A percentile compares a stretch with the other conserved stretches of the same genome.
Evolutionary conservation across 306 rosid genomes (phyloP).

Genomic region (Argentina anserina): DNA sequence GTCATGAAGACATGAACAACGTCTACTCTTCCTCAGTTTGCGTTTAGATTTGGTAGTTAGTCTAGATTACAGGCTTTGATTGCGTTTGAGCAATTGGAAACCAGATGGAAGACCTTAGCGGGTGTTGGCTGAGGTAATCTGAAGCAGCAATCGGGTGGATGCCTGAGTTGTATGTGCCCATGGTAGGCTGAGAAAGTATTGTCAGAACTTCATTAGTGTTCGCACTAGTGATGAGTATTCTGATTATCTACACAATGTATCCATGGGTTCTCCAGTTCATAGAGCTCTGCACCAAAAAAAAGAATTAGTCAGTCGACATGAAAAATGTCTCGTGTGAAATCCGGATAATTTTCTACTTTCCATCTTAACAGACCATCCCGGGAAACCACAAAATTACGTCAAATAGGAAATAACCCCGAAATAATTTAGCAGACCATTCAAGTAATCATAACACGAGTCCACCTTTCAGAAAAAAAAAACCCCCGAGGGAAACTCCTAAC

Average conservation of each 20-base stretch:
- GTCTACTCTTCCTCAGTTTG: slow-evolving; percentile 2
- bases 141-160: not conserved
- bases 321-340: no score
- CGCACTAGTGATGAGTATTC: slow-evolving; percentile 3
- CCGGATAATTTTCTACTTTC: no score
- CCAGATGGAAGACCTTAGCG: not conserved
- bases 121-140: not conserved
- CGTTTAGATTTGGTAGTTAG: not conserved
- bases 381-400: no score
- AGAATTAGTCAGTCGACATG: no score
- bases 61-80: not conserved
- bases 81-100: not conserved
- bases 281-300: no score
- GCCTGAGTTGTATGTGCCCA: not conserved
- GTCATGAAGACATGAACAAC: slow-evolving; percentile 9
- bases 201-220: not conserved
- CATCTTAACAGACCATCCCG: no score
- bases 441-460: no score
- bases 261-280: no score
- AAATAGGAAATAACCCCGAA: no score
- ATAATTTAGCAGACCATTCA: no score
- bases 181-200: not conserved
- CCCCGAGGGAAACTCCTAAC: no score
- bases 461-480: no score
- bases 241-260: not conserved